Evolutionary conservation across 2,329 filamentous ascomycete species (phyloP).

Genomic region (Microsporum audouinii): DNA sequence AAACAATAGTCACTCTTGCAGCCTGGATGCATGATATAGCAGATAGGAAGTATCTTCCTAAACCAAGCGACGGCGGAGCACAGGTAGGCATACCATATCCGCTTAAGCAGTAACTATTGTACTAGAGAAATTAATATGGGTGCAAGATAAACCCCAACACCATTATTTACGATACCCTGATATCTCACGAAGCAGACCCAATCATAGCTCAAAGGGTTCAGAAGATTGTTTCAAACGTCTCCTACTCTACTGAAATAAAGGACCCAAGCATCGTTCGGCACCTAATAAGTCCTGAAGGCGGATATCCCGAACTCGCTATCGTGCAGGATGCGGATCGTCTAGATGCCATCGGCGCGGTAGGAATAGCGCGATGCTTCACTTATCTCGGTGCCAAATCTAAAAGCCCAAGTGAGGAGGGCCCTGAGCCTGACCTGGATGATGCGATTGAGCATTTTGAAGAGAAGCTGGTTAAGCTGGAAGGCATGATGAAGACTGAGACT

Average conservation of each 20-base stretch:
- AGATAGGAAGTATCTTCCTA: slow-evolving; percentile 63
- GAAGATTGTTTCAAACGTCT: slow-evolving; percentile 61
- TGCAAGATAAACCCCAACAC: slow-evolving; percentile 17
- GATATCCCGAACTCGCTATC: slow-evolving; percentile 63
- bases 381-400: slow-evolving; percentile 54
- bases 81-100: slow-evolving; percentile 12
- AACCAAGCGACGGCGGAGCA: not conserved
- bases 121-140: slow-evolving; percentile 6
- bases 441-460: slow-evolving; percentile 65
- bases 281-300: slow-evolving; percentile 41
- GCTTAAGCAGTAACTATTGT: not conserved
- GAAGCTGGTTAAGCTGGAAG: slow-evolving; percentile 57
- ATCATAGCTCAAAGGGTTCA: slow-evolving; percentile 57
- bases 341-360: slow-evolving; percentile 82
- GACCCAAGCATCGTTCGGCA: slow-evolving; percentile 49
- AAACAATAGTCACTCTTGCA: slow-evolving; percentile 51
- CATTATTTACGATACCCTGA: slow-evolving; percentile 22
- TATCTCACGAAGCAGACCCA: slow-evolving; percentile 40
- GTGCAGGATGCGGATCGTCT: slow-evolving; percentile 88
- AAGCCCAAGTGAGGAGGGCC: slow-evolving; percentile 18
- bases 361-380: slow-evolving; percentile 66
- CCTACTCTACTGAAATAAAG: slow-evolving; percentile 61
- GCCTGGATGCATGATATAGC: slow-evolving; percentile 81
- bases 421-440: slow-evolving; percentile 44
- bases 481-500: slow-evolving; percentile 51